Evolutionary conservation across 2,329 filamentous ascomycete species (phyloP), one percentile per base, ranked within the genome.

Genomic region (Sporothrix pseudoabietina): DNA sequence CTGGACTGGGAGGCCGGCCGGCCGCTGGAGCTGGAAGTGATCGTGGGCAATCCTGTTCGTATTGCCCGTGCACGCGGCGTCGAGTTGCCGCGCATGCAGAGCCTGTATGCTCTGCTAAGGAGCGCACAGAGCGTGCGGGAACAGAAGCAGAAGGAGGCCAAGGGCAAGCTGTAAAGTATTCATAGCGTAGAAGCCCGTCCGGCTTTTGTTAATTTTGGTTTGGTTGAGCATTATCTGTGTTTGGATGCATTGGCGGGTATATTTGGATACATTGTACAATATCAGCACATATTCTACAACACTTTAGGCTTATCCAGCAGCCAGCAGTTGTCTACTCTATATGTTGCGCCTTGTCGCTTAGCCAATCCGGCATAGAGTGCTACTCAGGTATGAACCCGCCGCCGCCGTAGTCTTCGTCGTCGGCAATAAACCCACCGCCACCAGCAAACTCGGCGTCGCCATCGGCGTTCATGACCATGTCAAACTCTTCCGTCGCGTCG

Each of bases 1-100:
- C 80, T 90, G 16, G 91, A 93, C 78, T 92, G 90, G 89, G 89
- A 91, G 80, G 85, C 84, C 1, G 88, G 89, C 0, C 85, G 88
- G 78, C 86, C 86, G 55, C 85, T 93, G 85, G 91, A 93, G 83
- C 79, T 93, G 69, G 91, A 93, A 81, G 91, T 92, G 49, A 92
- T 93, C 55, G 79, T 93, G 32, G 91, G 91, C 1, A 92, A 93
- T 78, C 90, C 91, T 0, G 87, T 92, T 41, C 82, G 89, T 76
- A 88, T 91, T 65, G 91, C 90, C 10, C 82, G 88, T 76, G 85
- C 84, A 71, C 85, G 85, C 69, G 90, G 90, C 0, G 86, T 90
- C 5, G 87, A 90, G 77, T 87, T 92, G 87, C 89, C 89, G 12
- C 82, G 89, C 79, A 78, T 92, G 82, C 89, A 92, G 82, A 91